phyloP scores from a whole-genome alignment of 2,329 filamentous ascomycete species.

The Talaromyces sp. region DNA sequence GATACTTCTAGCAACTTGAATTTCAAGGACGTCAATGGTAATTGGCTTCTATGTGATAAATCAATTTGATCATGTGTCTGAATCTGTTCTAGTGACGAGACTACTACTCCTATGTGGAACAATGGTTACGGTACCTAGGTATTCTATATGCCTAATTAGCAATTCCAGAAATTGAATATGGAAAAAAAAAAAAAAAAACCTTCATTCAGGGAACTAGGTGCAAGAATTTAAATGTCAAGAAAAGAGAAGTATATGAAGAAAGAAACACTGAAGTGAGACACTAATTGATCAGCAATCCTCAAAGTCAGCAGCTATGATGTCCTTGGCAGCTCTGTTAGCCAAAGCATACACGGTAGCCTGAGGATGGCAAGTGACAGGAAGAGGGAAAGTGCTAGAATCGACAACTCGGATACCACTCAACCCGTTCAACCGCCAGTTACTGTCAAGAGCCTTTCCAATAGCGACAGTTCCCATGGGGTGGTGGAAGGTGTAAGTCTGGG shows the following conservation, averaged over 20 bases:
- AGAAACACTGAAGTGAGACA: not conserved
- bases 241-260: not conserved
- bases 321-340: not conserved
- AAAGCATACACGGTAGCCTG: not conserved
- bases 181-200: too few species aligned
- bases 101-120: too few species aligned
- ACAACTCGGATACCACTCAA: not conserved
- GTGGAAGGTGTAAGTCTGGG: not conserved
- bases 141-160: not conserved
- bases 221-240: not conserved
- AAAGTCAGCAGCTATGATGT: not conserved
- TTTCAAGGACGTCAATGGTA: not conserved
- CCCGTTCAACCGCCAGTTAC: not conserved
- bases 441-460: not conserved
- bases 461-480: constrained; percentile 2
- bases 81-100: too few species aligned
- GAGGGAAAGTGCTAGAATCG: not conserved
- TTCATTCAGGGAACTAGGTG: not conserved
- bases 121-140: too few species aligned
- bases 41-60: not conserved
- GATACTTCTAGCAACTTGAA: not conserved
- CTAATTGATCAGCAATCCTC: not conserved
- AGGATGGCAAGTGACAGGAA: not conserved
- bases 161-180: not conserved
- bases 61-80: not conserved